Evolutionary conservation across 2,329 filamentous ascomycete genomes (phyloP).

Genomic region (Chalaropsis ovoidea): DNA sequence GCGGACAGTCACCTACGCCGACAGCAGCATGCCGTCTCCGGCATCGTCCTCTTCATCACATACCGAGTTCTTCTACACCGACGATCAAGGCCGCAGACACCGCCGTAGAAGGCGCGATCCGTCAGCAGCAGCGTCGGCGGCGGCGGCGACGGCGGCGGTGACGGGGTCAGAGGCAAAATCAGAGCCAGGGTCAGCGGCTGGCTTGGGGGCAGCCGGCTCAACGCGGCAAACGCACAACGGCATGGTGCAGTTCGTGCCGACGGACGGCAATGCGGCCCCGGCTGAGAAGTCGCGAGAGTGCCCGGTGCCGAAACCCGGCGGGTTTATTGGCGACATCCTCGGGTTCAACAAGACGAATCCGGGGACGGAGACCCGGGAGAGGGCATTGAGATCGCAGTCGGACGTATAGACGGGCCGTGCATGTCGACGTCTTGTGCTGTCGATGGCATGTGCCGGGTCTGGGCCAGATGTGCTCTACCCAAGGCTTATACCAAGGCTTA

Average conservation of each 20-base stretch:
- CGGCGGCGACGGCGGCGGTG: constrained; percentile 32
- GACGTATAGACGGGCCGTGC: background rate
- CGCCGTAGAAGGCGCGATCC: constrained; percentile 32
- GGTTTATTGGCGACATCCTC: constrained; percentile 63
- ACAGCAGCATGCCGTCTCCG: constrained; percentile 38
- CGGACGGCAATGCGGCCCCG: constrained; percentile 31
- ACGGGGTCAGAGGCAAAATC: constrained; percentile 34
- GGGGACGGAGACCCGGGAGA: constrained; percentile 13
- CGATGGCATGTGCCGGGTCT: background rate
- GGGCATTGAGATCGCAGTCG: constrained; percentile 24
- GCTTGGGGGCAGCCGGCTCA: background rate
- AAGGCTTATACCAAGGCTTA: background rate
- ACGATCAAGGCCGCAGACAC: constrained; percentile 23
- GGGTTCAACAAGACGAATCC: constrained; percentile 48
- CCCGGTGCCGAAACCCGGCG: constrained; percentile 81
- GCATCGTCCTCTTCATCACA: background rate
- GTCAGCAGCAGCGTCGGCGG: constrained; percentile 37
- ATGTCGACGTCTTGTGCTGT: background rate
- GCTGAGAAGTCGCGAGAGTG: constrained; percentile 55
- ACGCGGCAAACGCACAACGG: constrained; percentile 37
- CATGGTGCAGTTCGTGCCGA: constrained; percentile 40
- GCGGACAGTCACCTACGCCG: constrained; percentile 64
- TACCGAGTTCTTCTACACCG: constrained; percentile 23
- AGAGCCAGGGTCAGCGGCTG: background rate
- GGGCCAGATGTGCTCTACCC: background rate